A percentile compares a stretch with the other conserved stretches of the same genome.
Evolutionary conservation across 345 rosid genomes (phyloP).

Genomic region (Populus simonii): DNA sequence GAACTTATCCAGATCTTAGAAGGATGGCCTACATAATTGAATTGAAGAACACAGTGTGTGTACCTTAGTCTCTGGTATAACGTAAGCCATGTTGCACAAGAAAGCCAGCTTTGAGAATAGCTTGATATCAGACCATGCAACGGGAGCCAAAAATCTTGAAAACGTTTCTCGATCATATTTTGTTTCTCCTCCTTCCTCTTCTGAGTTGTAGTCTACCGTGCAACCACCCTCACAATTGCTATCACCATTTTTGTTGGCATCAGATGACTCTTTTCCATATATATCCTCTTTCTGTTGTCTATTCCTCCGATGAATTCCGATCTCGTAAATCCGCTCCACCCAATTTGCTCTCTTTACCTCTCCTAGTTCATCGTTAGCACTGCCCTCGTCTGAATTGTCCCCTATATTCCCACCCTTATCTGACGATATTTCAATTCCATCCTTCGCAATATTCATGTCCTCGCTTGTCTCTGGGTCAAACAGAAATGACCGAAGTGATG

Average conservation of each 20-base stretch:
- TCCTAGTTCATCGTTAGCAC: slow-evolving; percentile 17
- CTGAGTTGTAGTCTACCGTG: slow-evolving; percentile 46
- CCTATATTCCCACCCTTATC: slow-evolving; percentile 25
- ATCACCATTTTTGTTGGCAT: slow-evolving; percentile 22
- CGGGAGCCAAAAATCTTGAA: slow-evolving; percentile 43
- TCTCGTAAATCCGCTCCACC: slow-evolving; percentile 68
- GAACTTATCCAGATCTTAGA: background rate
- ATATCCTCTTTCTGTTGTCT: slow-evolving; percentile 27
- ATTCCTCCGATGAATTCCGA: slow-evolving; percentile 54
- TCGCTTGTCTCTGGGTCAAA: slow-evolving; percentile 55
- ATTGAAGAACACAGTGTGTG: background rate
- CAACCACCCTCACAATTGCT: slow-evolving; percentile 50
- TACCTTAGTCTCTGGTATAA: slow-evolving; percentile 65
- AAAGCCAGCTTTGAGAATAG: slow-evolving; percentile 74
- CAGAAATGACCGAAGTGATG: slow-evolving; percentile 45
- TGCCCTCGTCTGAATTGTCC: slow-evolving; percentile 21
- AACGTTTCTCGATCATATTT: slow-evolving; percentile 49
- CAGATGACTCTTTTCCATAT: slow-evolving; percentile 19
- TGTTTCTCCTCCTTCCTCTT: slow-evolving; percentile 30
- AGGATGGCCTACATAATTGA: background rate
- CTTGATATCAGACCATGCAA: slow-evolving; percentile 64
- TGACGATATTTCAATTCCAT: background rate
- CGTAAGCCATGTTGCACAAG: slow-evolving; percentile 83
- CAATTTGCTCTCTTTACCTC: slow-evolving; percentile 58
- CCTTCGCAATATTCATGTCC: slow-evolving; percentile 18